A percentile compares a stretch with the other conserved stretches of the same genome.
phyloP scores from a whole-genome alignment of 2,329 filamentous ascomycete species.

The Amphichorda felina region DNA sequence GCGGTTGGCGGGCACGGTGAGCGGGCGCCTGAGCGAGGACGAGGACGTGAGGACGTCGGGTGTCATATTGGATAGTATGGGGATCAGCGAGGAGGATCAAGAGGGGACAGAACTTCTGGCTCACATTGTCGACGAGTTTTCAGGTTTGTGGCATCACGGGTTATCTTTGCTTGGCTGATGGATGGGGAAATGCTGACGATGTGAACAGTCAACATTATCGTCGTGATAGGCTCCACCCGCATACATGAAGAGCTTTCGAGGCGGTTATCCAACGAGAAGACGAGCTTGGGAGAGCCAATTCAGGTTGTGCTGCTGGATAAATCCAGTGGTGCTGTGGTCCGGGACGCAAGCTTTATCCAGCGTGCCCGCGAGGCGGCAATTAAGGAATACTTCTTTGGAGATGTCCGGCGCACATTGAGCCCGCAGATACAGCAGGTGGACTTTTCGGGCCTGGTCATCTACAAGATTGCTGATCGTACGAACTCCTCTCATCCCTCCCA shows the following conservation, averaged over 20 bases:
- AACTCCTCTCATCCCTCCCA: slow-evolving; percentile 1
- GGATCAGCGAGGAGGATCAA: slow-evolving; percentile 52
- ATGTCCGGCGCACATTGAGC: slow-evolving; percentile 61
- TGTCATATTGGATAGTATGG: slow-evolving; percentile 76
- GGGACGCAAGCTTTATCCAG: slow-evolving; percentile 64
- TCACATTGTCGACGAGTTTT: slow-evolving; percentile 55
- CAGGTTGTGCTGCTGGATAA: slow-evolving; percentile 69
- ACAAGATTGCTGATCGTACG: slow-evolving; percentile 18
- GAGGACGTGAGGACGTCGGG: slow-evolving; percentile 58
- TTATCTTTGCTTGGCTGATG: no score
- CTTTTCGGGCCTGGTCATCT: slow-evolving; percentile 64
- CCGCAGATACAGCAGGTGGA: slow-evolving; percentile 80
- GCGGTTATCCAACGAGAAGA: slow-evolving; percentile 48
- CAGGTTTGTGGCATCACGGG: slow-evolving; percentile 28
- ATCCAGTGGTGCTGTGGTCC: slow-evolving; percentile 73
- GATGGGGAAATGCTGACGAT: slow-evolving; percentile 20
- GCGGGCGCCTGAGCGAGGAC: slow-evolving; percentile 68
- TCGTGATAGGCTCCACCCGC: slow-evolving; percentile 70
- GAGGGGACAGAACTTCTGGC: slow-evolving; percentile 64
- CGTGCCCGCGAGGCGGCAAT: slow-evolving; percentile 64
- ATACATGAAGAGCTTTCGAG: slow-evolving; percentile 64
- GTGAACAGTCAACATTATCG: slow-evolving; percentile 64
- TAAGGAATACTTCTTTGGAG: slow-evolving; percentile 91
- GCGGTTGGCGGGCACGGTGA: slow-evolving; percentile 67
- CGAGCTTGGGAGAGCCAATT: slow-evolving; percentile 53